Evolutionary conservation across 1,284 basidiomycete genomes (phyloP).

Genomic region (Pseudozyma sp.): DNA sequence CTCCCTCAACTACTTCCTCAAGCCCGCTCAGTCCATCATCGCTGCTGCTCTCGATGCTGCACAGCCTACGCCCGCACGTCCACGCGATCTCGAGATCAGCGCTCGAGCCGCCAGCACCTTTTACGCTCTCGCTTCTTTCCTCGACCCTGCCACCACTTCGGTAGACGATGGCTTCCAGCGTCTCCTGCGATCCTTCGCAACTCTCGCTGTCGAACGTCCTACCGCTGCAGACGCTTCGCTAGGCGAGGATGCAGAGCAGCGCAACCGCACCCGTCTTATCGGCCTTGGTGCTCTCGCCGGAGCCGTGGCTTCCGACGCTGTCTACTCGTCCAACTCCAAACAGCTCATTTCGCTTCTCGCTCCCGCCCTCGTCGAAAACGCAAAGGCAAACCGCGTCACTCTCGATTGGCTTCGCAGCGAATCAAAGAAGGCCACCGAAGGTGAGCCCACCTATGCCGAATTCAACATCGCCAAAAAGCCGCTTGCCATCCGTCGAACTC

Average conservation of each 20-base stretch:
- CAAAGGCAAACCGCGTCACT: constrained; percentile 75
- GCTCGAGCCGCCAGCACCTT: constrained; percentile 87
- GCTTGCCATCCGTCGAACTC: constrained; percentile 80
- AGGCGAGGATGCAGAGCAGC: constrained; percentile 45
- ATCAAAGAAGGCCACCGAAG: constrained; percentile 76
- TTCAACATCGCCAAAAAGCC: constrained; percentile 81
- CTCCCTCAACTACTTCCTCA: constrained; percentile 84
- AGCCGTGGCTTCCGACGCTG: constrained; percentile 84
- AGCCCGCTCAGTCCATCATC: constrained; percentile 81
- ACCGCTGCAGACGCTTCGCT: constrained; percentile 18
- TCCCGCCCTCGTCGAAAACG: constrained; percentile 78
- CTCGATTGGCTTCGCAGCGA: constrained; percentile 76
- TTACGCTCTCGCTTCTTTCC: constrained; percentile 90
- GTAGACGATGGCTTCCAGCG: constrained; percentile 77
- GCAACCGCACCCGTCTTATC: constrained; percentile 80
- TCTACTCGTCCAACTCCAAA: constrained; percentile 83
- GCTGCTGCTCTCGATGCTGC: constrained; percentile 76
- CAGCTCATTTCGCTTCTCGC: constrained; percentile 80
- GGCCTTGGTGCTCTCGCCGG: constrained; percentile 85
- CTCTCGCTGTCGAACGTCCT: constrained; percentile 70
- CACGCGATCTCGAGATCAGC: constrained; percentile 81
- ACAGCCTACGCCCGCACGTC: constrained; percentile 63
- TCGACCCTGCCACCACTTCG: constrained; percentile 75
- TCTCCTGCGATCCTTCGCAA: constrained; percentile 78
- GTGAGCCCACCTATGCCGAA: constrained; percentile 75